A percentile compares a stretch with the other conserved stretches of the same genome.
Conservation (phyloP, 768 basidiomycete species). For the Xerocomus spinulosus region DNA sequence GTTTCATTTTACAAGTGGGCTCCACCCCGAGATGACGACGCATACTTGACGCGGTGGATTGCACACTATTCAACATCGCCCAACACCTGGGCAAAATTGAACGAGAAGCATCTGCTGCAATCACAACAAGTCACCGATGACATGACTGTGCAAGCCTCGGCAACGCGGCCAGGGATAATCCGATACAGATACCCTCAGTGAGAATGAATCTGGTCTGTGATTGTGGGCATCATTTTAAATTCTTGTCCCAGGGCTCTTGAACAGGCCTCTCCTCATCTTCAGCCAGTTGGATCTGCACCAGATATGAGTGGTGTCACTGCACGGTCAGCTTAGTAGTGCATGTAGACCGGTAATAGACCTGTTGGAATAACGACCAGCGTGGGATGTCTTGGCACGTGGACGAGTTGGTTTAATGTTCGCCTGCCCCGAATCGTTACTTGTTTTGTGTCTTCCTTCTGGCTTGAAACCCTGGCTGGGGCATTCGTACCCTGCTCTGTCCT, state of each 20-base stretch:
- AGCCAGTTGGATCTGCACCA: constrained; percentile 48
- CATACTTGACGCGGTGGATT: constrained; percentile 64
- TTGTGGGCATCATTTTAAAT: no score
- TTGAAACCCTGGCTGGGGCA: constrained; percentile 6
- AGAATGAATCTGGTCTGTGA: constrained; percentile 35
- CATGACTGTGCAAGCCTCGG: constrained; percentile 39
- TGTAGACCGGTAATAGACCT: no score
- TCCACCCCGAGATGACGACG: constrained; percentile 56
- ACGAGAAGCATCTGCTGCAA: constrained; percentile 50
- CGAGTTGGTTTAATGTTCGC: constrained; percentile 12
- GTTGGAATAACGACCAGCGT: constrained; percentile 12
- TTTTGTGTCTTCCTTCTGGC: not conserved
- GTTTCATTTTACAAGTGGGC: constrained; percentile 65
- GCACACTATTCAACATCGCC: constrained; percentile 49
- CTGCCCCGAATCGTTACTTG: not conserved
- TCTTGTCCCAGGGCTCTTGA: constrained; percentile 46
- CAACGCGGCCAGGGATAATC: constrained; percentile 46
- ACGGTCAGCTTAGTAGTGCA: constrained; percentile 26
- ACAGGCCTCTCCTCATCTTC: constrained; percentile 56
- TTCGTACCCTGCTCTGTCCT: constrained; percentile 2
- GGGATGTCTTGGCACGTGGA: constrained; percentile 25
- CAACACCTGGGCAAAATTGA: constrained; percentile 51
- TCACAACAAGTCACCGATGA: constrained; percentile 38
- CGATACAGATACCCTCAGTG: constrained; percentile 73
- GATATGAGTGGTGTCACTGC: constrained; percentile 34